Percentiles rank a stretch among this genome's conserved stretches.
phyloP scores from a whole-genome alignment of 208 protist genomes.

The Phytomonas sp. region DNA sequence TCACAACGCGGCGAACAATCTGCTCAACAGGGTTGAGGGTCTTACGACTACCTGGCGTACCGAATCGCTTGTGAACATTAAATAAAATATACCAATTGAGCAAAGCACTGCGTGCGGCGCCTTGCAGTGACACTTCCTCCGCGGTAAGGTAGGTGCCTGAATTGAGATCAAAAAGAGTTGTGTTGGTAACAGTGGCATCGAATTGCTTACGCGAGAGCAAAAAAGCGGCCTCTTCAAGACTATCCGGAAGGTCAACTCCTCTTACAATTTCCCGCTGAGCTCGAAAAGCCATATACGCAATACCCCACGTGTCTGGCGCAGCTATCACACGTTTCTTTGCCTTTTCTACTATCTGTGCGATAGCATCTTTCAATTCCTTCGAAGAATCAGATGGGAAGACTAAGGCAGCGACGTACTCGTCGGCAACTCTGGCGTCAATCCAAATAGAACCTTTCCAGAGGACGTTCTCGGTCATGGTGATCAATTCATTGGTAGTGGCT shows the following conservation, averaged over 20 bases:
- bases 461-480: conserved; percentile 29
- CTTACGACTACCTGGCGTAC: conserved; percentile 76
- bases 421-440: conserved; percentile 74
- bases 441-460: conserved; percentile 78
- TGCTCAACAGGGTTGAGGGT: conserved; percentile 79
- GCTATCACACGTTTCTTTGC: conserved; percentile 52
- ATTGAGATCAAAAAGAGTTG: conserved; percentile 46
- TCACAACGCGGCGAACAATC: conserved; percentile 83
- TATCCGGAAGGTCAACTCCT: conserved; percentile 51
- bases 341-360: conserved; percentile 41
- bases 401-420: conserved; percentile 79
- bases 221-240: conserved; percentile 77
- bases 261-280: conserved; percentile 76
- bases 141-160: conserved; percentile 27
- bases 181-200: conserved; percentile 26
- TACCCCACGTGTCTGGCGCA: conserved; percentile 74
- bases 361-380: conserved; percentile 31
- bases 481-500: conserved; percentile 71
- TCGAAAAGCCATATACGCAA: conserved; percentile 71
- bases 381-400: conserved; percentile 58
- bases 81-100: conserved; percentile 74
- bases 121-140: conserved; percentile 15
- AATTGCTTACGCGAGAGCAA: conserved; percentile 52
- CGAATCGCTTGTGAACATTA: conserved; percentile 79
- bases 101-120: conserved; percentile 46